A percentile compares a stretch with the other conserved stretches of the same genome.
Conservation (phyloP, 139 green algal species). For the Coccomyxa sp. region DNA sequence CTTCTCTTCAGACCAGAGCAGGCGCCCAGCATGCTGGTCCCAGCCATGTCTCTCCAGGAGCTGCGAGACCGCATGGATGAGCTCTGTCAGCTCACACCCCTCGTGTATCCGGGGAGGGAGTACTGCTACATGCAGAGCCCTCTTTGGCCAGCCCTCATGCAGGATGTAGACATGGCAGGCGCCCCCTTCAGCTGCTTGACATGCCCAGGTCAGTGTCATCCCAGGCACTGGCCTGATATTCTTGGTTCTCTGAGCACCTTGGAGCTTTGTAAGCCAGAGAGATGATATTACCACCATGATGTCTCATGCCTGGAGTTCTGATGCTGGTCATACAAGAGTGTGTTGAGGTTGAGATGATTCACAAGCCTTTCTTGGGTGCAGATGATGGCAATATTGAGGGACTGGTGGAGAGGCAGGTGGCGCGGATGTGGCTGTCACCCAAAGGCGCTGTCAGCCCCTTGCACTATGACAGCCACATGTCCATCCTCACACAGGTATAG, state of each 20-base stretch:
- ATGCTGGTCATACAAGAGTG: neutral
- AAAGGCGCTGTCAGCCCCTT: constrained; percentile 36
- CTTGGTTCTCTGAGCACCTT: neutral
- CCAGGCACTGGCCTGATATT: neutral
- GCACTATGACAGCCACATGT: constrained; percentile 36
- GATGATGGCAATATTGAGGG: neutral
- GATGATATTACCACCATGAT: neutral
- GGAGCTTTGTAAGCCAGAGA: too few species aligned
- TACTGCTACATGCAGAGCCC: constrained; percentile 35
- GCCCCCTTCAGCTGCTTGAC: neutral
- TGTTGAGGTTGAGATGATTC: neutral
- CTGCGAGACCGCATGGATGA: constrained; percentile 19
- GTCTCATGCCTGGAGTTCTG: neutral
- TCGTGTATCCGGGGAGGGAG: constrained; percentile 23
- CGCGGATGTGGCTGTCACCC: constrained; percentile 31
- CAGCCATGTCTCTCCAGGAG: constrained; percentile 22
- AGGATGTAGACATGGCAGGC: constrained; percentile 3
- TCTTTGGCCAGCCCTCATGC: neutral
- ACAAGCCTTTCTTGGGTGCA: neutral
- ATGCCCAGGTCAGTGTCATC: neutral
- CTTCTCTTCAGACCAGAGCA: neutral
- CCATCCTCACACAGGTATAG: constrained; percentile 33
- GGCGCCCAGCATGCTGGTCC: constrained; percentile 20
- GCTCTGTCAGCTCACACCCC: neutral
- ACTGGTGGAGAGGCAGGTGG: constrained; percentile 13